These are phyloP conservation scores for Populus hybrid DNA, from an alignment of 441 rosid species.

Conservation along the genomic window DNA sequence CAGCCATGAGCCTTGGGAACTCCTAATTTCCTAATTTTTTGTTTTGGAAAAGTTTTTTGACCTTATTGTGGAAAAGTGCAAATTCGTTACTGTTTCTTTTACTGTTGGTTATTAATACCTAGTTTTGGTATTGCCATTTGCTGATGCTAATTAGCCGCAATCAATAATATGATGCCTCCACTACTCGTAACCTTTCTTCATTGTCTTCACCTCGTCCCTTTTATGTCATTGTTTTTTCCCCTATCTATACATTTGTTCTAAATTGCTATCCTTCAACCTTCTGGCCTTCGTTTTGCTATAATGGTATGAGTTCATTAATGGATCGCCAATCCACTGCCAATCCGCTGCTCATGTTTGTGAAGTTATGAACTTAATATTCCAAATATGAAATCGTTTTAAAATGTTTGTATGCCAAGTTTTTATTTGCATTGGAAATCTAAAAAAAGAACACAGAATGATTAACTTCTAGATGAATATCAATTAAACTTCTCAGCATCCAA, in stretches of 20 bases:
- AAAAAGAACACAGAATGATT: neutral
- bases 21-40: no score
- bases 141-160: neutral
- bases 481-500: conserved; percentile 8
- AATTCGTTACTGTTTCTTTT: no score
- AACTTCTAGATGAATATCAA: neutral
- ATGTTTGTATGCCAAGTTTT: neutral
- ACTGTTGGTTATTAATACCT: no score
- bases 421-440: neutral
- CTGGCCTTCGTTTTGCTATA: neutral
- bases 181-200: neutral
- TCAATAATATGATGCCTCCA: neutral
- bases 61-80: no score
- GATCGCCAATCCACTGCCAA: neutral
- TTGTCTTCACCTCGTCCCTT: neutral
- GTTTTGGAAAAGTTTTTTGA: no score
- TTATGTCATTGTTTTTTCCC: neutral
- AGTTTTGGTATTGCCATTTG: no score
- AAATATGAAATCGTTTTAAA: neutral
- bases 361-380: neutral
- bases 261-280: neutral
- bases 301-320: neutral
- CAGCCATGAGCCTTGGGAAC: no score
- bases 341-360: neutral
- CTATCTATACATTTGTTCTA: neutral